Percentiles rank a stretch among this genome's conserved stretches.
These are phyloP conservation scores for Gynandropsis gynandra DNA, from an alignment of 345 rosid genomes.

Conservation along the genomic window DNA sequence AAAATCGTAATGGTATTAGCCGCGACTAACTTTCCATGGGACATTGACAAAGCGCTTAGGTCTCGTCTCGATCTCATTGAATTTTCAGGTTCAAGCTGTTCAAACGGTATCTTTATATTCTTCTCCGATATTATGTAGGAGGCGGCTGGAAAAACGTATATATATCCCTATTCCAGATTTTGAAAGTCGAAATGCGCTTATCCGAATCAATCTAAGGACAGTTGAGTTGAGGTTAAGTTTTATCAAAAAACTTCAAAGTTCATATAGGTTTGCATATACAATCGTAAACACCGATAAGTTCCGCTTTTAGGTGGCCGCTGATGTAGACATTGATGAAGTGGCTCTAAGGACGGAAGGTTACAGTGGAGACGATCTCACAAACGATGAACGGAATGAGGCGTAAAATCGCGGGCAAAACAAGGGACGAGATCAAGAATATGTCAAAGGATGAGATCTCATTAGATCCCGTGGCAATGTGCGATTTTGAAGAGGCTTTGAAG, in stretches of 20 bases:
- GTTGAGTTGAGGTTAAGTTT: conserved; percentile 98
- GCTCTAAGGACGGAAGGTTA: conserved; percentile 88
- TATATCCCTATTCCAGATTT: conserved; percentile 97
- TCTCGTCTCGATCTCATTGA: conserved; percentile 18
- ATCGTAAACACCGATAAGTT: not conserved
- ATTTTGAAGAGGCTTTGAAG: conserved; percentile 86
- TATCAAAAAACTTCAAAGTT: too few species aligned
- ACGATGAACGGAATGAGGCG: conserved; percentile 99
- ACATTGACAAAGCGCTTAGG: conserved; percentile 99
- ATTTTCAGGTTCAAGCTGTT: not conserved
- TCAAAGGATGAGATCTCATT: conserved; percentile 94
- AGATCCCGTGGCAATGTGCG: conserved; percentile 99
- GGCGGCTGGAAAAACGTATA: conserved; percentile 98
- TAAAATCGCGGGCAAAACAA: conserved; percentile 95
- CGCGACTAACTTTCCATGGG: conserved; percentile 99
- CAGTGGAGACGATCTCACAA: conserved; percentile 99
- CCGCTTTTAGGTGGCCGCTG: conserved; percentile 70
- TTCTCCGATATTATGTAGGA: conserved; percentile 40
- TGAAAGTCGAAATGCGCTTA: conserved; percentile 96
- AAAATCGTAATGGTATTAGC: conserved; percentile 99
- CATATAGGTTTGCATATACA: conserved; percentile 14
- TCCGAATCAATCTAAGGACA: conserved; percentile 86
- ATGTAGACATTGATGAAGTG: conserved; percentile 86
- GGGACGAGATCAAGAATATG: conserved; percentile 99
- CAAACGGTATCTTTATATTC: not conserved